Conservation (phyloP, 371 early-diverging fungal species). For the Mortierella sp. region DNA sequence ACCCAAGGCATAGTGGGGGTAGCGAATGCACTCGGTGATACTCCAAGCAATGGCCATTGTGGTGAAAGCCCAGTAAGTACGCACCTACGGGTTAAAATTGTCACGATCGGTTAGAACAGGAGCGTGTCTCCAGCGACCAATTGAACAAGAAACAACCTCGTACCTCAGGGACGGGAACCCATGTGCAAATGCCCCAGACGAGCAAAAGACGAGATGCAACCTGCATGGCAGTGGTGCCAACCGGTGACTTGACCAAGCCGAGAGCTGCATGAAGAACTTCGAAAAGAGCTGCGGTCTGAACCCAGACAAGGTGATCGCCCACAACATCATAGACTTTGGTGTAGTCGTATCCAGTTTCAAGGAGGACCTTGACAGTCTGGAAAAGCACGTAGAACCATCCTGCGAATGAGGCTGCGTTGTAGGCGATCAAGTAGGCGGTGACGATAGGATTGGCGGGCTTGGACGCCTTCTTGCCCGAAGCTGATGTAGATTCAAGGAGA, state of each 20-base stretch:
- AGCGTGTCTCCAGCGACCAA: background rate
- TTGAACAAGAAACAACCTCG: background rate
- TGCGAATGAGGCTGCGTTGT: slow-evolving; percentile 79
- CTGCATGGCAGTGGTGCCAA: slow-evolving; percentile 84
- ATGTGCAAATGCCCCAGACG: slow-evolving; percentile 82
- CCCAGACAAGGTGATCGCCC: slow-evolving; percentile 65
- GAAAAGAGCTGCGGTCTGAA: slow-evolving; percentile 83
- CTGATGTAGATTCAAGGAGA: too few relatives aligned
- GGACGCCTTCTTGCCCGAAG: slow-evolving; percentile 36
- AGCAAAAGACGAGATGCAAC: slow-evolving; percentile 88
- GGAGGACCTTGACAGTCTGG: slow-evolving; percentile 60
- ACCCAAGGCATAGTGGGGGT: slow-evolving; percentile 84
- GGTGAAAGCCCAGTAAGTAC: slow-evolving; percentile 73
- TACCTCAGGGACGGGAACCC: slow-evolving; percentile 73
- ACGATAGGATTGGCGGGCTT: slow-evolving; percentile 50
- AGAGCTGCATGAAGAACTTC: slow-evolving; percentile 67
- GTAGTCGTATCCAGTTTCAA: slow-evolving; percentile 61
- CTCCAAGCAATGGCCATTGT: slow-evolving; percentile 94
- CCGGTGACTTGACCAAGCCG: slow-evolving; percentile 85
- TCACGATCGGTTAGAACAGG: slow-evolving; percentile 1
- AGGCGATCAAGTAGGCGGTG: slow-evolving; percentile 77
- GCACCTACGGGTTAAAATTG: slow-evolving; percentile 57
- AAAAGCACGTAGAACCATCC: slow-evolving; percentile 83
- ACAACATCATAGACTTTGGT: slow-evolving; percentile 66
- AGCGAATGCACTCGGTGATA: slow-evolving; percentile 91